phyloP scores from a whole-genome alignment of 371 early-diverging fungal species.

The Hamiltosporidium tvaerminnensis region DNA sequence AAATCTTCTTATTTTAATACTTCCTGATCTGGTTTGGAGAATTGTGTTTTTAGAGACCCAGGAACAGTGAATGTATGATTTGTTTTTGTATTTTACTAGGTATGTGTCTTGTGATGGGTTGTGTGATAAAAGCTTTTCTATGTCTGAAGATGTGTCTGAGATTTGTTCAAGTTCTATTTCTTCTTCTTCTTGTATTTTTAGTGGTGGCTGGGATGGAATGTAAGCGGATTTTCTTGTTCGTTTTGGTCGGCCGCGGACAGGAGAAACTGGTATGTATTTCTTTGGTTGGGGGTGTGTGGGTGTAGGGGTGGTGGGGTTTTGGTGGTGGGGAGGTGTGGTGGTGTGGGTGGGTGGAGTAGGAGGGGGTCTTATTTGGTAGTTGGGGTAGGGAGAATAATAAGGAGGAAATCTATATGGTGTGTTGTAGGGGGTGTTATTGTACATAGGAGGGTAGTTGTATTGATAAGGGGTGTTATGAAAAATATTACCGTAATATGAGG shows the following conservation, averaged over 20 bases:
- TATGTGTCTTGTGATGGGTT: conserved; percentile 34
- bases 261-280: neutral
- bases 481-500: neutral
- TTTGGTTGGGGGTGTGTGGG: no score
- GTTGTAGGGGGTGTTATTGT: neutral
- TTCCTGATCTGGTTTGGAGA: conserved; percentile 38
- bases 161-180: conserved; percentile 5
- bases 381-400: no score
- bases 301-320: no score
- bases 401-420: no score
- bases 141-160: conserved; percentile 39
- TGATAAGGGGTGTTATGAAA: neutral
- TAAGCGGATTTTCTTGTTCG: conserved; percentile 7
- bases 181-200: conserved; percentile 1
- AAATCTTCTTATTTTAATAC: conserved; percentile 48
- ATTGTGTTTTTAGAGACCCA: conserved; percentile 41
- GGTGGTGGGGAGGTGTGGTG: no score
- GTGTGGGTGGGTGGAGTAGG: no score
- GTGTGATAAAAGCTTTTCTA: conserved; percentile 47
- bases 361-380: no score
- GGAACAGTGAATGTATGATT: conserved; percentile 52
- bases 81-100: conserved; percentile 48
- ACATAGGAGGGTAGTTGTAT: neutral
- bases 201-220: neutral
- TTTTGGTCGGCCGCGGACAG: neutral